phyloP scores from a whole-genome alignment of 352 stramenopile species.

The Phytophthora brassicae region DNA sequence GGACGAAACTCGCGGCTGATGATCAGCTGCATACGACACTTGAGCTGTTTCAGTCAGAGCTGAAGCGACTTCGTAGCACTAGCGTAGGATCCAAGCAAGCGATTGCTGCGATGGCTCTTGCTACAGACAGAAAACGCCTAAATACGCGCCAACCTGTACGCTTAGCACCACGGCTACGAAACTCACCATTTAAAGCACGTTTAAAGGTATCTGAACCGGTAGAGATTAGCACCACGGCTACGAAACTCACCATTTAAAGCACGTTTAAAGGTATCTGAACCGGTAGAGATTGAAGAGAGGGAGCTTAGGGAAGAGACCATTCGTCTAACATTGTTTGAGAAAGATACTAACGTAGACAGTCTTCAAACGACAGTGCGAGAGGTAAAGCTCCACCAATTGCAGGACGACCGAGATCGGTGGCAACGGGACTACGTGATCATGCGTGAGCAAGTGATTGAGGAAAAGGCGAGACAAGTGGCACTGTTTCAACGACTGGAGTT shows the following conservation, averaged over 20 bases:
- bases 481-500: slow-evolving; percentile 33
- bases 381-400: slow-evolving; percentile 24
- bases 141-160: slow-evolving; percentile 12
- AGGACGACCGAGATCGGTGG: slow-evolving; percentile 18
- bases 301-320: slow-evolving; percentile 4
- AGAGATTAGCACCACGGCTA: too few relatives aligned
- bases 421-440: slow-evolving; percentile 33
- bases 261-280: slow-evolving; percentile 1
- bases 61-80: slow-evolving; percentile 7
- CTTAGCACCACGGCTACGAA: slow-evolving; percentile 19
- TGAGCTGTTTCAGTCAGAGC: slow-evolving; percentile 29
- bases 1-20: slow-evolving; percentile 21
- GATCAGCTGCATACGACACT: slow-evolving; percentile 36
- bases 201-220: not conserved
- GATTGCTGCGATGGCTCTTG: not conserved
- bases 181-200: slow-evolving; percentile 29
- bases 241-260: slow-evolving; percentile 30
- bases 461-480: slow-evolving; percentile 33
- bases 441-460: slow-evolving; percentile 36
- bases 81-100: not conserved
- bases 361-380: slow-evolving; percentile 14
- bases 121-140: slow-evolving; percentile 1
- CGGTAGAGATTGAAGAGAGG: slow-evolving; percentile 2
- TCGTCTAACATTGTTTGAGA: slow-evolving; percentile 1
- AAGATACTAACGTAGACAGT: slow-evolving; percentile 1